Conservation (phyloP, 176 grass and related monocot genomes). For the Poa annua region DNA sequence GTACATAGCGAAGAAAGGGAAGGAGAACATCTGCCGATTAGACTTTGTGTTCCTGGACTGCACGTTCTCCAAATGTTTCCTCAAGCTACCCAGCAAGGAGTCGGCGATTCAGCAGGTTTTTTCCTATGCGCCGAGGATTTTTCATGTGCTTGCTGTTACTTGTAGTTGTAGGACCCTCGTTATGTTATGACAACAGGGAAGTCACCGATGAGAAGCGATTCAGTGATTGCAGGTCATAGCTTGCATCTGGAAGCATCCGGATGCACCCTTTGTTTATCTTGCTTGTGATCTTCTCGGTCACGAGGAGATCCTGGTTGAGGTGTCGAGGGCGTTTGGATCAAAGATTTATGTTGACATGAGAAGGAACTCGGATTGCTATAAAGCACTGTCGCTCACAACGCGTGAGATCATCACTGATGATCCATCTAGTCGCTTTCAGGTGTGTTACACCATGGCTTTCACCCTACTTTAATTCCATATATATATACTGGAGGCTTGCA, state of each 20-base stretch:
- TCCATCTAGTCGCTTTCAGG: conserved; percentile 82
- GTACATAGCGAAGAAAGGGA: conserved; percentile 80
- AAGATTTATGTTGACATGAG: conserved; percentile 70
- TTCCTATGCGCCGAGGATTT: conserved; percentile 21
- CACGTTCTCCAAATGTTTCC: conserved; percentile 77
- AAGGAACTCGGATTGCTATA: conserved; percentile 61
- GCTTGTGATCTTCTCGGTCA: conserved; percentile 57
- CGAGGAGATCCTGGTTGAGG: conserved; percentile 70
- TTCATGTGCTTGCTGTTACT: background rate
- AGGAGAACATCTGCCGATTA: conserved; percentile 51
- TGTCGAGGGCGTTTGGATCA: conserved; percentile 71
- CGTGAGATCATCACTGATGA: conserved; percentile 74
- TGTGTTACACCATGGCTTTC: conserved; percentile 17
- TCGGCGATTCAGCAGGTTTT: conserved; percentile 89
- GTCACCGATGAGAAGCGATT: conserved; percentile 41
- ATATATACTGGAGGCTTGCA: background rate
- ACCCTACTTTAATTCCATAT: background rate
- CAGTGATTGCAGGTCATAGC: conserved; percentile 72
- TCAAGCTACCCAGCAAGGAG: conserved; percentile 82
- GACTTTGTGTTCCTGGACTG: conserved; percentile 87
- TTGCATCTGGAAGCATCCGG: conserved; percentile 94
- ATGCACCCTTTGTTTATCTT: conserved; percentile 60
- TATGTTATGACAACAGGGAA: conserved; percentile 1
- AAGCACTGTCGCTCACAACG: conserved; percentile 51
- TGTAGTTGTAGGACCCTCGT: background rate